A percentile compares a stretch with the other conserved stretches of the same genome.
These are phyloP conservation scores for Scortechinia acanthostroma DNA, from an alignment of 2,329 filamentous ascomycete species.

Conservation along the genomic window DNA sequence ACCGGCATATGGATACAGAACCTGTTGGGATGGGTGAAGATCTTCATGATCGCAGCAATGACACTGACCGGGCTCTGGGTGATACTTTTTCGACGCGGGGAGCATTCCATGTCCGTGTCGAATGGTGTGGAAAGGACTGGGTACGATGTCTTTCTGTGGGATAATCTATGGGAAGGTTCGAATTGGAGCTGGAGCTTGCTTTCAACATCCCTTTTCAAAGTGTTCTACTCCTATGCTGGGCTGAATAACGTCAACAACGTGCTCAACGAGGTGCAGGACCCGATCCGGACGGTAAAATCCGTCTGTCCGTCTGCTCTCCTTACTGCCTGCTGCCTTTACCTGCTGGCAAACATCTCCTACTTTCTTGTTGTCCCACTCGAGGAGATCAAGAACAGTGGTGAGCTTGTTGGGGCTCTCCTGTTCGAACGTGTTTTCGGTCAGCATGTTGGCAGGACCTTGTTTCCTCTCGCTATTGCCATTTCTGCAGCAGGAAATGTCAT, in stretches of 20 bases:
- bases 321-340: constrained; percentile 50
- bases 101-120: constrained; percentile 46
- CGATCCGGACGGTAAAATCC: constrained; percentile 41
- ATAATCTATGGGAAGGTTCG: background rate
- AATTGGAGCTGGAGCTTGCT: constrained; percentile 27
- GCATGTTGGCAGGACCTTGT: too few relatives aligned
- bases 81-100: constrained; percentile 40
- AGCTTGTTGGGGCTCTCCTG: too few relatives aligned
- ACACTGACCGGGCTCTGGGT: constrained; percentile 50
- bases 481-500: constrained; percentile 68
- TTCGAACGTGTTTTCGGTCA: too few relatives aligned
- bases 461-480: too few relatives aligned
- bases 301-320: constrained; percentile 51
- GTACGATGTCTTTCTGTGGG: constrained; percentile 31
- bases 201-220: constrained; percentile 46
- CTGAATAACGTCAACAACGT: constrained; percentile 62
- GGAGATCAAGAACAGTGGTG: too few relatives aligned
- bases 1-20: constrained; percentile 54
- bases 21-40: constrained; percentile 51
- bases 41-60: constrained; percentile 50
- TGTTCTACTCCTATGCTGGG: constrained; percentile 55
- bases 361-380: too few relatives aligned
- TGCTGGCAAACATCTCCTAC: constrained; percentile 59
- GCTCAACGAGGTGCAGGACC: constrained; percentile 45
- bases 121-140: constrained; percentile 33